phyloP scores from a whole-genome alignment of 1,284 basidiomycete genomes.

The Ceratobasidium sp. region DNA sequence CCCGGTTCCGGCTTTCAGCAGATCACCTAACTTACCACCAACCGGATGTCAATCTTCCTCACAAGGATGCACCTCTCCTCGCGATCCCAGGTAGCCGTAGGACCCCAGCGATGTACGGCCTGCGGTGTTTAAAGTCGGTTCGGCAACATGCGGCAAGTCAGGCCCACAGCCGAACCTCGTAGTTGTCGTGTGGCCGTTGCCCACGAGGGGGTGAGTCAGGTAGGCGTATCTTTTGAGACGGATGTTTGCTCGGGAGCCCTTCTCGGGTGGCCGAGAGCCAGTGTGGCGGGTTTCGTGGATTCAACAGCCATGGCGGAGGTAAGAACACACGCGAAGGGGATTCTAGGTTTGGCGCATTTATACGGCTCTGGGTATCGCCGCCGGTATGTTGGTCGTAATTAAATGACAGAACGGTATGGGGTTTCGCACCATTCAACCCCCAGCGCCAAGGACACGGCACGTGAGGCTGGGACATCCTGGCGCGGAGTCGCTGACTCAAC shows the following conservation, averaged over 20 bases:
- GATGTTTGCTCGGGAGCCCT: conserved; percentile 32
- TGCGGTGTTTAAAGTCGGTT: neutral
- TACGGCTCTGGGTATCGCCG: conserved; percentile 1
- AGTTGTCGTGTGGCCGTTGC: conserved; percentile 37
- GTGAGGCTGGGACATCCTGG: too few species aligned
- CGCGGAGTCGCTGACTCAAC: too few species aligned
- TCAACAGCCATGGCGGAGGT: neutral
- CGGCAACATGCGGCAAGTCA: neutral
- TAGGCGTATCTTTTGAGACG: conserved; percentile 20
- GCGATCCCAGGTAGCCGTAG: conserved; percentile 17
- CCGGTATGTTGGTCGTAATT: neutral
- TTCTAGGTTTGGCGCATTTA: conserved; percentile 15
- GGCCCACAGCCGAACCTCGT: conserved; percentile 12
- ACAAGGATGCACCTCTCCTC: conserved; percentile 24
- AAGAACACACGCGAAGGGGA: conserved; percentile 18
- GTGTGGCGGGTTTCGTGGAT: neutral
- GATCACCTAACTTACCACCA: conserved; percentile 11
- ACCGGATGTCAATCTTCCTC: conserved; percentile 26
- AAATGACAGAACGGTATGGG: conserved; percentile 11
- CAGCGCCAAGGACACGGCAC: neutral
- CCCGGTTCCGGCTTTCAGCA: neutral
- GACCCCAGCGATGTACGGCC: conserved; percentile 34
- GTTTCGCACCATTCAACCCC: conserved; percentile 14
- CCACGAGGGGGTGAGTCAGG: conserved; percentile 29
- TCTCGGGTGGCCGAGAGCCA: conserved; percentile 13